Evolutionary conservation across 345 rosid species (phyloP).

Genomic region (Murraya paniculata): DNA sequence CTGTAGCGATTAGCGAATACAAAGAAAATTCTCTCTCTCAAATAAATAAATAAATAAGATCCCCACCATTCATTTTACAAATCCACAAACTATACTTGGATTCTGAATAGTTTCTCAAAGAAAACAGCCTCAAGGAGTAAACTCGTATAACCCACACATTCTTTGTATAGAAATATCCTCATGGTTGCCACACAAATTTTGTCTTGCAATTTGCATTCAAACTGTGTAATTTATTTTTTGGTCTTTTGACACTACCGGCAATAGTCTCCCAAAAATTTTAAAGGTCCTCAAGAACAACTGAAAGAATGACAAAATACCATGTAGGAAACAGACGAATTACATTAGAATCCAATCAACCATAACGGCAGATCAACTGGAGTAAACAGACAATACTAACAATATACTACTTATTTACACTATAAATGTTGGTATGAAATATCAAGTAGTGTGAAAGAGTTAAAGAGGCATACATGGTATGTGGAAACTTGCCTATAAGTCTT

Average conservation of each 20-base stretch:
- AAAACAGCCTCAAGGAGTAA: neutral
- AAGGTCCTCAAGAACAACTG: neutral
- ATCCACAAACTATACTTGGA: neutral
- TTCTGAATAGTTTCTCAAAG: neutral
- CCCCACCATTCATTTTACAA: neutral
- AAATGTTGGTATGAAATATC: neutral
- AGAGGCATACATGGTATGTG: neutral
- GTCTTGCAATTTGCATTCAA: neutral
- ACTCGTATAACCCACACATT: neutral
- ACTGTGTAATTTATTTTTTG: neutral
- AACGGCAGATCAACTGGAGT: neutral
- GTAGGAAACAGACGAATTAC: neutral
- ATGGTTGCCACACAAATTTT: neutral
- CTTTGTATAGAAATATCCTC: neutral
- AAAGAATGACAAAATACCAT: neutral
- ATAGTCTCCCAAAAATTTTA: neutral
- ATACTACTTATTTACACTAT: constrained; percentile 2
- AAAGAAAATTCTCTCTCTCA: neutral
- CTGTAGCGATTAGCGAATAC: too few species aligned
- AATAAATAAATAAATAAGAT: neutral
- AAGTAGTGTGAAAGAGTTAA: neutral
- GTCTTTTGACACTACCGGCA: neutral
- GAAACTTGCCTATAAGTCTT: neutral
- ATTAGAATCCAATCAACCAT: neutral
- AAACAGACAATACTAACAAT: constrained; percentile 2